Evolutionary conservation across 345 rosid species (phyloP).

Genomic region (Nasturtium officinale): DNA sequence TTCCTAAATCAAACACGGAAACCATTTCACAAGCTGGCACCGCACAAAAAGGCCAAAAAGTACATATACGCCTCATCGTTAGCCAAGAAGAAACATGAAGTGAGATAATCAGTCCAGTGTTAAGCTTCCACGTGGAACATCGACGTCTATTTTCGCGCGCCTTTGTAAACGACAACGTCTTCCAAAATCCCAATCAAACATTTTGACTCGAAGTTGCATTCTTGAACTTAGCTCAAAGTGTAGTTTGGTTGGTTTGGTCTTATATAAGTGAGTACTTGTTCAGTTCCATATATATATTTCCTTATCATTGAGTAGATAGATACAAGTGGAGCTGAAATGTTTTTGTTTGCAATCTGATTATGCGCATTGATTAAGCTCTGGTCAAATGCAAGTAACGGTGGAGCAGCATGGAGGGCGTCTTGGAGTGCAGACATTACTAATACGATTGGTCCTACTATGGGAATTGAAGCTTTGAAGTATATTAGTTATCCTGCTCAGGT

Average conservation of each 20-base stretch:
- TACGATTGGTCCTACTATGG: slow-evolving; percentile 97
- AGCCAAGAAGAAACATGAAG: slow-evolving; percentile 50
- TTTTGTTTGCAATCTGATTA: not conserved
- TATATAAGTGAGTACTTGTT: slow-evolving; percentile 65
- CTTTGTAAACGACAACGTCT: slow-evolving; percentile 16
- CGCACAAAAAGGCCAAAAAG: slow-evolving; percentile 14
- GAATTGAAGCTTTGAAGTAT: slow-evolving; percentile 93
- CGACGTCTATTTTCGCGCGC: slow-evolving; percentile 58
- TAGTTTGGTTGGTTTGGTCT: slow-evolving; percentile 88
- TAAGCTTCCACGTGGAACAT: slow-evolving; percentile 50
- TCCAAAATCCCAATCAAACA: not conserved
- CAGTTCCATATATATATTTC: not conserved
- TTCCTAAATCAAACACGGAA: slow-evolving; percentile 13
- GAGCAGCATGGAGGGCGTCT: slow-evolving; percentile 93
- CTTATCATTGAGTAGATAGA: not conserved
- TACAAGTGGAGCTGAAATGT: not conserved
- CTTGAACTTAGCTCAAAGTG: slow-evolving; percentile 87
- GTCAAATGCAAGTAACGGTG: slow-evolving; percentile 61
- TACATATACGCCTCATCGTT: slow-evolving; percentile 22
- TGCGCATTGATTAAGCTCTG: slow-evolving; percentile 85
- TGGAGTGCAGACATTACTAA: slow-evolving; percentile 99
- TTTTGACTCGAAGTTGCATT: slow-evolving; percentile 49
- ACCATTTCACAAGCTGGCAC: slow-evolving; percentile 15
- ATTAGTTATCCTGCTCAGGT: slow-evolving; percentile 99
- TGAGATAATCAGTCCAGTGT: slow-evolving; percentile 45